These are phyloP conservation scores for Volvariella volvacea DNA, from an alignment of 1,284 basidiomycete species.

Conservation along the genomic window DNA sequence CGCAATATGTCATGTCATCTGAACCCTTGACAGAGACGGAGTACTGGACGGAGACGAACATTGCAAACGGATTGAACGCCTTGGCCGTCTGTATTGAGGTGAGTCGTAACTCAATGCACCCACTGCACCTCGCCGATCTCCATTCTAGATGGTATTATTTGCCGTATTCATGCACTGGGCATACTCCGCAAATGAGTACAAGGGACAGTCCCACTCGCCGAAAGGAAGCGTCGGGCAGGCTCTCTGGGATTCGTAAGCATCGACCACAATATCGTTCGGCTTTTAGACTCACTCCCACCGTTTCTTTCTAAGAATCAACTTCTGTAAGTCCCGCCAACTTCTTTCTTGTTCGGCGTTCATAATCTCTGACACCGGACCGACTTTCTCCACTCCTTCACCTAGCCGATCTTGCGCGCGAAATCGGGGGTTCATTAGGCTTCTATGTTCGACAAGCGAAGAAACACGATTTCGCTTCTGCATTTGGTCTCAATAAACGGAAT, in stretches of 20 bases:
- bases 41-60: slow-evolving; percentile 76
- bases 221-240: slow-evolving; percentile 54
- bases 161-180: slow-evolving; percentile 76
- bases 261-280: neutral
- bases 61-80: slow-evolving; percentile 79
- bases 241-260: slow-evolving; percentile 61
- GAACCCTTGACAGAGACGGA: slow-evolving; percentile 41
- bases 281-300: neutral
- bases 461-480: too few relatives aligned
- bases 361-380: too few relatives aligned
- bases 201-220: slow-evolving; percentile 20
- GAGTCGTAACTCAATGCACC: slow-evolving; percentile 3
- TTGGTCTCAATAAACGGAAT: too few relatives aligned
- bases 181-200: slow-evolving; percentile 68
- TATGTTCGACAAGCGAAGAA: too few relatives aligned
- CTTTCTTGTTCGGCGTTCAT: too few relatives aligned
- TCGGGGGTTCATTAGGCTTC: too few relatives aligned
- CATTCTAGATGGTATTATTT: slow-evolving; percentile 73
- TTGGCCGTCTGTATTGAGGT: slow-evolving; percentile 81
- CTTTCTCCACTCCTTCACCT: too few relatives aligned
- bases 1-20: neutral
- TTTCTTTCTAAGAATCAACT: neutral
- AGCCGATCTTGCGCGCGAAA: too few relatives aligned
- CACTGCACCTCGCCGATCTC: slow-evolving; percentile 7
- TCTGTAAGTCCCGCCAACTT: neutral